Base-by-base conservation (phyloP, 2,329 filamentous ascomycete genomes). In the Capronia americana region DNA sequence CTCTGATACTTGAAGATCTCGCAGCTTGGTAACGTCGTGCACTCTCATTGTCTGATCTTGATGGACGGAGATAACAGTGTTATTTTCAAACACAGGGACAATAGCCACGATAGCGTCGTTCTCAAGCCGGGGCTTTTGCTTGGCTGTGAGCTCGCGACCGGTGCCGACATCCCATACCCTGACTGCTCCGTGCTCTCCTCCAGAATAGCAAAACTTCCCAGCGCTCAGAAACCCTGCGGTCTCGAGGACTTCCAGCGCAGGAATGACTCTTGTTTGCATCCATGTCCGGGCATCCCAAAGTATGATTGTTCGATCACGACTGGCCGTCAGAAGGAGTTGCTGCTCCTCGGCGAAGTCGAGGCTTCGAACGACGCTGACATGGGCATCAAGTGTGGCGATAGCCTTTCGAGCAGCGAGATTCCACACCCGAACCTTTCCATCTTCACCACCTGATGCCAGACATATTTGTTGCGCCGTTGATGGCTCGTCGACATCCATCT, bases 221-320 rank as follows among this genome's bases (percentile, higher is more conserved):
- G 87, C 83, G 23, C 86, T 84, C 14, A 96, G 75, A 74, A 98
- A 97, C 0, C 92, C 92, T 10, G 89, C 91, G 3, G 88, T 87
- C 77, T 99, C 95, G 32, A 98, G 84, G 41, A 90, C 88, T 77
- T 99, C 95, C 41, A 96, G 83, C 23, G 93, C 91, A 12, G 92
- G 93, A 50, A 95, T 88, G 0, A 96, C 90, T 68, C 90, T 90
- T 71, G 89, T 86, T 51, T 88, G 81, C 78, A 93, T 94, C 93
- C 95, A 99, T 24, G 89, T 92, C 70, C 83, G 86, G 23, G 90
- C 86, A 78, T 97, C 91, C 94, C 95, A 99, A 78, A 96, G 86
- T 69, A 95, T 95, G 62, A 95, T 86, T 0, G 95, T 98, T 81
- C 97, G 96, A 80, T 99, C 95, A 79, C 95, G 87, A 76, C 93